Base-by-base conservation (phyloP, 108 stramenopile species). In the Ochromonas danica region DNA sequence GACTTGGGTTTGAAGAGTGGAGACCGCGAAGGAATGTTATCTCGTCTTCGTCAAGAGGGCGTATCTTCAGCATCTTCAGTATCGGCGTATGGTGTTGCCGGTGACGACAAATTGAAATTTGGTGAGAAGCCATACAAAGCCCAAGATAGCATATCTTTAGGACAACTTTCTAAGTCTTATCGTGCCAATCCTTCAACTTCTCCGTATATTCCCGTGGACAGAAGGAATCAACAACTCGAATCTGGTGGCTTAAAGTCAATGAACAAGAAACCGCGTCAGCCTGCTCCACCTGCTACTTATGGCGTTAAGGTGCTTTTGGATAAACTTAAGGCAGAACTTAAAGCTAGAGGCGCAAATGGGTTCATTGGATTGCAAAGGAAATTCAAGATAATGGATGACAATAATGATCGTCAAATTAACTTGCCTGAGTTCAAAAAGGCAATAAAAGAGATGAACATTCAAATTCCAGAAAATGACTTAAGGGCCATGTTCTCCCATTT, bases 371-470 rank as follows among this genome's bases (percentile, higher is more conserved):
- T 70, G 67, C 61, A 71, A 30, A 25, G 79, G 0, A 28, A 1
- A 22, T 39, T 80, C 6, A 14, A 22, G 25, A 62, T 38, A 1
- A 38, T 61, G 79, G 62, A 62, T 60, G 61, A 0, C 39, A 0
- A 39, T 36, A 74, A 82, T 10, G 43, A 72, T 33, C 74, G 80
- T 0, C 1, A 31, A 25, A 63, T 90, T 28, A 45, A 42, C 80
- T 57, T 80, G 40, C 67, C 79, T 10, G 89, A 90, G 75, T 86
- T 90, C 81, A 82, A 85, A 81, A 81, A 83, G 62, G 88, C 77
- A 42, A 67, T 90, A 78, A 81, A 82, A 40, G 87, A 86, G 43
- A 51, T 81, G 28, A 75, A 1, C 30, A 0, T 0, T 30, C 42
- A 0, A 22, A 31, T 62, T 2, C 22, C 42, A 22, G 79, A 80